Evolutionary conservation across 371 early-diverging fungal species (phyloP), one percentile per base, ranked within the genome.

Genomic region (Basidiobolus meristosporus): DNA sequence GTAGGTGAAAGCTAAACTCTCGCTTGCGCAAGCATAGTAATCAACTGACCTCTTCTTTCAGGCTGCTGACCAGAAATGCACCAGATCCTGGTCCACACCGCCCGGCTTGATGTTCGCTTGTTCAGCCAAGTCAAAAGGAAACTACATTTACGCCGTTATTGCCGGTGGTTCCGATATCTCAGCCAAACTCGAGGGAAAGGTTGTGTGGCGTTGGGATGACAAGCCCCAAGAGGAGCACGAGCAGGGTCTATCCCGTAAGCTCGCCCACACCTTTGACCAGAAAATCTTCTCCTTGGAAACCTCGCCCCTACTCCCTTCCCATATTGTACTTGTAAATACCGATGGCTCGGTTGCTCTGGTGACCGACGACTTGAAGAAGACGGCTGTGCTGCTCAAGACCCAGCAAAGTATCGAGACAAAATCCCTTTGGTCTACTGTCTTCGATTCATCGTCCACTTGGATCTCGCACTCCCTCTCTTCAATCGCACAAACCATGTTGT

Each of bases 21-120:
- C 17, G 4, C 17, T 10, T 17, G 12, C 2, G 17, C 4, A n/a
- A 20, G 10, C 17, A 3, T 7, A 3, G 22, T 5, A 21, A 31
- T 28, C 4, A 36, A 17, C 32, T 41, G 46, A 26, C 17, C 22
- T 44, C n/a, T n/a, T 21, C 30, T 9, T 49, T 15, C 56, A 69
- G 69, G 64, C 66, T 3, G 52, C 53, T 2, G 68, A 65, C 45
- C 69, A 72, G 44, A 72, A 67, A 43, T 72, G 69, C 40, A 46
- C 59, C 28, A 55, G 60, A 32, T 72, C 73, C 12, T 72, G 65
- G 59, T 67, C 59, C 14, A 57, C 66, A 35, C 68, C 73, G 17
- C 69, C 69, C 16, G 64, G 66, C 37, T 48, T 67, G 40, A 58
- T 60, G 1, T 64, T 71, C 43, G 52, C 56, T 22, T 56, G 61